Base-by-base conservation (phyloP, 805 yeast genomes). In the Sugiyamaella chiloensis region DNA sequence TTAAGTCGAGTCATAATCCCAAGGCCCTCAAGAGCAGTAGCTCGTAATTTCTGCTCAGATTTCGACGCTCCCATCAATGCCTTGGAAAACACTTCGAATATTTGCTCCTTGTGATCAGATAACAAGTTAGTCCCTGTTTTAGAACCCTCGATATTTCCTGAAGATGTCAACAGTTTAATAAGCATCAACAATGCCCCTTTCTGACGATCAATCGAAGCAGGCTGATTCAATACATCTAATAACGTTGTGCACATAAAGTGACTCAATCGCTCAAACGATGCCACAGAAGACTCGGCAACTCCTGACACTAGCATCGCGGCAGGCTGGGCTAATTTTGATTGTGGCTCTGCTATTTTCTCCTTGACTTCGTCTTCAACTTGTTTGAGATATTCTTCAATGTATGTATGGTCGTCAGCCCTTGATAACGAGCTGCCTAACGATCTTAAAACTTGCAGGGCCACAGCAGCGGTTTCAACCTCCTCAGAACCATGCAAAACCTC, bases 401-500 rank as follows among this genome's bases (percentile, higher is more conserved):
- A 45, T 8, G 34, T 29, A n/a, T 36, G 32, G 36, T 41, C 24
- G 27, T 11, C 37, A 20, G 11, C 24, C 17, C 51, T 51, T 0
- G 63, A 54, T 9, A 79, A 60, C 40, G 69, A 68, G 0, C 41
- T 42, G 16, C 76, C 68, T 5, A 88, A 62, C 1, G 71, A 58
- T 46, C 64, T 68, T 46, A 84, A 67, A 2, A 78, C 67, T 12
- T 60, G 54, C 20, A 82, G 59, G 0, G 81, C 72, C 7, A 70
- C 56, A 46, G 58, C 59, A 51, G 67, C 49, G 51, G 71, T 47
- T 24, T 68, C 71, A 37, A 65, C 69, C 24, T 71, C 76, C 17
- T 74, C 78, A n/a, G 85, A 87, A 35, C 82, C 83, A 62, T 91
- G 96, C 48, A 91, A 69, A n/a, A 91, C 74, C 64, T 91, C 96